Evolutionary conservation across 176 grass and related monocot genomes (phyloP).

Genomic region (Bolboschoenus planiculmis): DNA sequence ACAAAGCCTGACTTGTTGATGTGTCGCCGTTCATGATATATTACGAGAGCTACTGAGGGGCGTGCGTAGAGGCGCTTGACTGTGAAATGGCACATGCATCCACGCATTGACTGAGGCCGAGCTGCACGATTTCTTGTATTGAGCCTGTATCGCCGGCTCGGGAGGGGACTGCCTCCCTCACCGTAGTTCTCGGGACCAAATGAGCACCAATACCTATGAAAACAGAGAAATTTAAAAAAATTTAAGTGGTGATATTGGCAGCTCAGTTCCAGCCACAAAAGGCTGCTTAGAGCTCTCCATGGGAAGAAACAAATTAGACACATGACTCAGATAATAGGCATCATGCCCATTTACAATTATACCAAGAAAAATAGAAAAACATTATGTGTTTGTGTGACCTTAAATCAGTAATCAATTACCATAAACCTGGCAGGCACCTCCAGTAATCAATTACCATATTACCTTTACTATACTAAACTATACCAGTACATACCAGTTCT

Average conservation of each 20-base stretch:
- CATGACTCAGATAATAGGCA: background rate
- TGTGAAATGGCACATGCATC: conserved; percentile 81
- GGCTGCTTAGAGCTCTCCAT: background rate
- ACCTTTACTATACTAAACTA: background rate
- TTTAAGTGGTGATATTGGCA: background rate
- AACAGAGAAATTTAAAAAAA: background rate
- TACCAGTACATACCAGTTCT: background rate
- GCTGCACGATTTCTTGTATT: conserved; percentile 83
- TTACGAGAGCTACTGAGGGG: conserved; percentile 54
- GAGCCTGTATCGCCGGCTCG: conserved; percentile 69
- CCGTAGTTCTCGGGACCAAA: conserved; percentile 95
- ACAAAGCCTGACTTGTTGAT: conserved; percentile 72
- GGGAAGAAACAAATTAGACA: background rate
- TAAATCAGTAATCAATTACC: background rate
- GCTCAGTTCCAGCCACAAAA: background rate
- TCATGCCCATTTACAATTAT: background rate
- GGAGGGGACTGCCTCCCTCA: conserved; percentile 69
- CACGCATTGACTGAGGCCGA: conserved; percentile 81
- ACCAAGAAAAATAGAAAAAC: background rate
- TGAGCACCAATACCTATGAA: conserved; percentile 85
- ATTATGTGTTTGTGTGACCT: background rate
- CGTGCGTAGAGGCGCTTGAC: conserved; percentile 66
- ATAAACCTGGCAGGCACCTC: background rate
- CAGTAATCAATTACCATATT: background rate
- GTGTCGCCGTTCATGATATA: conserved; percentile 85